A percentile compares a stretch with the other conserved stretches of the same genome.
Evolutionary conservation across 2,329 filamentous ascomycete species (phyloP).

Genomic region (Rosellinia necatrix): DNA sequence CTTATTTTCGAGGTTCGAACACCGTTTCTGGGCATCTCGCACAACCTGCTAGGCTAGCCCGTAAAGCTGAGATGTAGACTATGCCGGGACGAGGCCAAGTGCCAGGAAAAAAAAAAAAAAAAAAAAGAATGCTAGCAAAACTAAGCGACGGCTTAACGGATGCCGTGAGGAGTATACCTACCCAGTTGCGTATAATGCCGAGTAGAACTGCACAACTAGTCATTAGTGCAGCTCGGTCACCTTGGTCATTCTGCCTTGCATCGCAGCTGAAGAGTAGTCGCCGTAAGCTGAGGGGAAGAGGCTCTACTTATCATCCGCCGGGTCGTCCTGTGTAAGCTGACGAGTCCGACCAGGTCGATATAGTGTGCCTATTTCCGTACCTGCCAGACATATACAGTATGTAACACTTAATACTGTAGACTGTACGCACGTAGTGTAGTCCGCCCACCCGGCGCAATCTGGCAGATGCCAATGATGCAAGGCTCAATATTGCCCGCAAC

Average conservation of each 20-base stretch:
- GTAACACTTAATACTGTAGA: too few relatives aligned
- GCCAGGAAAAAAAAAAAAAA: too few relatives aligned
- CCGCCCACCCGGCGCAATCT: constrained; percentile 3
- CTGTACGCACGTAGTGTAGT: too few relatives aligned
- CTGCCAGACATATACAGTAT: too few relatives aligned
- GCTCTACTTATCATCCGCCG: neutral
- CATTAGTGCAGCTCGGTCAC: neutral
- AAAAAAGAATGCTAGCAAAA: neutral
- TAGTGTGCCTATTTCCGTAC: neutral
- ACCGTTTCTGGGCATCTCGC: neutral
- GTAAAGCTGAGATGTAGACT: neutral
- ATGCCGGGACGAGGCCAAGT: neutral
- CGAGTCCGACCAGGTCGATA: neutral
- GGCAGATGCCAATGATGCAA: constrained; percentile 7
- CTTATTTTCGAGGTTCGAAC: neutral
- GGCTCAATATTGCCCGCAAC: neutral
- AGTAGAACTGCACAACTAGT: too few relatives aligned
- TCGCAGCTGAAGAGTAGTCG: neutral
- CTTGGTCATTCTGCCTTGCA: constrained; percentile 13
- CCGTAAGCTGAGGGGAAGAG: constrained; percentile 14
- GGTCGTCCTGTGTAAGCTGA: constrained; percentile 16
- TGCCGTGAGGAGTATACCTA: neutral
- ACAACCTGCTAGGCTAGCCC: neutral
- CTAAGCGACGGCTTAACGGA: neutral
- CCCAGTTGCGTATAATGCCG: neutral